phyloP scores from a whole-genome alignment of 345 rosid genomes.

The Rhodomyrtus tomentosa region DNA sequence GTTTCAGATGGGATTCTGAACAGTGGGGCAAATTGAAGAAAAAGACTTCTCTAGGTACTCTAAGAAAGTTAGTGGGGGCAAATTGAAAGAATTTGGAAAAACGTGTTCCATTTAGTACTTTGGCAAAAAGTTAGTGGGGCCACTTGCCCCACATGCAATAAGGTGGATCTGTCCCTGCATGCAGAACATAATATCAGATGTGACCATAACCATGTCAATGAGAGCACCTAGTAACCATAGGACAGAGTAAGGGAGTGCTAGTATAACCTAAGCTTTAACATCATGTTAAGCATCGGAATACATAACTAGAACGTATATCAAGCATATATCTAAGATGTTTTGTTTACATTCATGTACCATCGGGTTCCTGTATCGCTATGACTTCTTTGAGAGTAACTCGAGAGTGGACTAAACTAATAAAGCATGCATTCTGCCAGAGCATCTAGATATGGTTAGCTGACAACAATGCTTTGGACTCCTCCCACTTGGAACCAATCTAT shows the following conservation, averaged over 20 bases:
- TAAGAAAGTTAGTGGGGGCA: neutral
- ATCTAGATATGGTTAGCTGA: neutral
- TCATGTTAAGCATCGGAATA: neutral
- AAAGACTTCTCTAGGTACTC: neutral
- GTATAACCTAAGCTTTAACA: neutral
- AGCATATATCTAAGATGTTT: neutral
- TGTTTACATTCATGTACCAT: neutral
- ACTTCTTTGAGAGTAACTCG: neutral
- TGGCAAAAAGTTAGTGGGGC: neutral
- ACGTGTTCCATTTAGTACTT: neutral
- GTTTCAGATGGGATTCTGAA: neutral
- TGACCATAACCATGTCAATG: neutral
- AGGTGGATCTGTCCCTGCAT: neutral
- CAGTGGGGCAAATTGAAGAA: neutral
- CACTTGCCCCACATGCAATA: neutral
- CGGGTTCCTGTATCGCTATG: neutral
- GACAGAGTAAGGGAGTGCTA: neutral
- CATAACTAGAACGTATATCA: neutral
- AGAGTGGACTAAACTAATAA: neutral
- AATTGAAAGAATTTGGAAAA: neutral
- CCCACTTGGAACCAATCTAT: neutral
- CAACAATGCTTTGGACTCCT: neutral
- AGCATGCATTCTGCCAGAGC: neutral
- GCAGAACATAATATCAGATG: neutral
- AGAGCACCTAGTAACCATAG: neutral